Evolutionary conservation across 1,284 basidiomycete genomes (phyloP), one percentile per base, ranked within the genome.

Genomic region (Tilletia caries): DNA sequence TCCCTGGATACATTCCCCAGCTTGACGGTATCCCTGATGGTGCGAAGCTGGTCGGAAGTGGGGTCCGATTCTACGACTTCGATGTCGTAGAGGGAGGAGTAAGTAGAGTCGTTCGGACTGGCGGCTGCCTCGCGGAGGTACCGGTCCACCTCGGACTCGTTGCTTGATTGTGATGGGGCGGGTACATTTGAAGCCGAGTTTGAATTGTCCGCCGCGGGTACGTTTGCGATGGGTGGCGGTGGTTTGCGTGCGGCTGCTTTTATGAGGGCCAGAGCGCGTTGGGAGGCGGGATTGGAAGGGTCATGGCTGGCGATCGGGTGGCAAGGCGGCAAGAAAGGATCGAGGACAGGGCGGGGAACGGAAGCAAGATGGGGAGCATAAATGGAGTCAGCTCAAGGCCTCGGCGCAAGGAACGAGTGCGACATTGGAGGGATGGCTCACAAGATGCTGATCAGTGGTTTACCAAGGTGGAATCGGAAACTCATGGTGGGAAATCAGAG

Each of bases 111-210:
- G 32, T 15, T 34, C 3, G 58, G 58, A 34, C 20, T 20, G 58
- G 58, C 58, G 10, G 58, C 58, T 62, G 58, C 58, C 18, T 62
- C 58, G 27, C n/a, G 27, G 58, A 62, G 58, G n/a, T 32, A 62
- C 4, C 27, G 27, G 5, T 62, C 58, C 12, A 62, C 58, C 15
- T 62, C 58, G 6, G 58, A 13, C 58, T 62, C 58, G 27, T 62
- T 34, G 29, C 29, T 54, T 54, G 58, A 37, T 62, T 27, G 29
- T 18, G 58, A 62, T 3, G 58, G 33, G 32, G 58, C 37, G 37
- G n/a, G n/a, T n/a, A n/a, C n/a, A n/a, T 41, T 23, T 34, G 58
- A 25, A 29, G 58, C 29, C 34, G 58, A 10, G 18, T 27, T 33
- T 8, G 58, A 18, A 29, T 37, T 34, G 32, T 37, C 32, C 8